Evolutionary conservation across 2,329 filamentous ascomycete species (phyloP).

Genomic region (Colletotrichum spinosum): DNA sequence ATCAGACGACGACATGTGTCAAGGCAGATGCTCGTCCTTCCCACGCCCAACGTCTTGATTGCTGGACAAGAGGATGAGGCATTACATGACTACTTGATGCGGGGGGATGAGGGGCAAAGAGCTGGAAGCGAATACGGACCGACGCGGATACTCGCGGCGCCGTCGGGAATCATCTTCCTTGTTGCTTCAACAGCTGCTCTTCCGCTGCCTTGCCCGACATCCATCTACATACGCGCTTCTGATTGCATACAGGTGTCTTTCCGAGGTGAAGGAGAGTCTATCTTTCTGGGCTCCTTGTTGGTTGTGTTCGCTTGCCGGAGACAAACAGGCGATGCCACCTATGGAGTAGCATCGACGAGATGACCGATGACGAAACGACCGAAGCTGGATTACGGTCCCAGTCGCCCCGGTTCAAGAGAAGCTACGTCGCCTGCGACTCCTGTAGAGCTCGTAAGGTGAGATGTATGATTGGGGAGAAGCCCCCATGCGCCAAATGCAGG

Average conservation of each 20-base stretch:
- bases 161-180: not conserved
- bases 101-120: not conserved
- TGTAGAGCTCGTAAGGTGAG: constrained; percentile 33
- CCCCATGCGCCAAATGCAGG: constrained; percentile 35
- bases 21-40: too few relatives aligned
- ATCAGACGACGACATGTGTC: too few relatives aligned
- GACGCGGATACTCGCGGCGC: constrained; percentile 28
- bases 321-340: too few relatives aligned
- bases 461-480: constrained; percentile 34
- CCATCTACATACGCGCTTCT: not conserved
- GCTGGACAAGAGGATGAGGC: not conserved
- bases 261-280: not conserved
- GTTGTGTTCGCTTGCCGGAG: too few relatives aligned
- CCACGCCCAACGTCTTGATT: not conserved
- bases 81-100: not conserved
- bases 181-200: not conserved
- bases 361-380: not conserved
- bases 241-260: not conserved
- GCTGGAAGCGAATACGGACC: constrained; percentile 15
- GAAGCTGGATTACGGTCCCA: not conserved
- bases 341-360: too few relatives aligned
- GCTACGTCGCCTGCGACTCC: constrained; percentile 35
- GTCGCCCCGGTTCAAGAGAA: constrained; percentile 21
- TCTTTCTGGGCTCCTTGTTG: too few relatives aligned
- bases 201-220: too few relatives aligned